These are phyloP conservation scores for Clitopilus hobsonii DNA, from an alignment of 768 basidiomycete genomes.

Conservation along the genomic window DNA sequence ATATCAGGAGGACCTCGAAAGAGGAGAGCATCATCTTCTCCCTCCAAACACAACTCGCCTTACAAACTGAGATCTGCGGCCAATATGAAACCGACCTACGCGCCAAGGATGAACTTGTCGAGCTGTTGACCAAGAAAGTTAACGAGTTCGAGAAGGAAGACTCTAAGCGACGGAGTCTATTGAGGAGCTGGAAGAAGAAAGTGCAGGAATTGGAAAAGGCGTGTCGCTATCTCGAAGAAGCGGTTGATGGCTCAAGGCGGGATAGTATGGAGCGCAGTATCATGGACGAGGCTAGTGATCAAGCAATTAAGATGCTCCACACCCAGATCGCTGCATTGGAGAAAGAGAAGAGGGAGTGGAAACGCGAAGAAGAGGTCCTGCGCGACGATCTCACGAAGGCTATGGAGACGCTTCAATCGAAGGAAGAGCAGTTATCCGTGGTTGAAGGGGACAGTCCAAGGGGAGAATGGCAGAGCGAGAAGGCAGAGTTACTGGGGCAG, in stretches of 20 bases:
- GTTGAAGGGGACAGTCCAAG: slow-evolving; percentile 23
- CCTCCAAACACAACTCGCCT: slow-evolving; percentile 67
- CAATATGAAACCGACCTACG: slow-evolving; percentile 75
- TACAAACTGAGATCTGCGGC: slow-evolving; percentile 70
- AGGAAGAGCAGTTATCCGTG: slow-evolving; percentile 32
- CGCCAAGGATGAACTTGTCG: slow-evolving; percentile 70
- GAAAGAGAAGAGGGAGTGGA: slow-evolving; percentile 51
- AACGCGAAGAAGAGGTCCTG: slow-evolving; percentile 35
- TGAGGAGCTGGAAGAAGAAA: slow-evolving; percentile 71
- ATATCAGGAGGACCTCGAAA: slow-evolving; percentile 58
- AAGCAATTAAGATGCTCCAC: slow-evolving; percentile 77
- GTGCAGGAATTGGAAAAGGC: slow-evolving; percentile 68
- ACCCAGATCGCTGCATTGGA: slow-evolving; percentile 74
- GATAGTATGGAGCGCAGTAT: slow-evolving; percentile 78
- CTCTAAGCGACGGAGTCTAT: slow-evolving; percentile 46
- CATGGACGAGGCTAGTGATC: slow-evolving; percentile 79
- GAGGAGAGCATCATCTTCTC: slow-evolving; percentile 70
- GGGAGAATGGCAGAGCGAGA: slow-evolving; percentile 46
- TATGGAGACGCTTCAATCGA: slow-evolving; percentile 34
- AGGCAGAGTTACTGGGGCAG: slow-evolving; percentile 36
- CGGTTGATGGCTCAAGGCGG: slow-evolving; percentile 80
- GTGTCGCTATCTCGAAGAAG: slow-evolving; percentile 71
- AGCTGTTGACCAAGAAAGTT: slow-evolving; percentile 51
- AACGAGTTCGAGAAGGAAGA: slow-evolving; percentile 57
- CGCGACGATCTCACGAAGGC: slow-evolving; percentile 39